A percentile compares a stretch with the other conserved stretches of the same genome.
Evolutionary conservation across 2,329 filamentous ascomycete species (phyloP).

Genomic region (Exophiala sp.): DNA sequence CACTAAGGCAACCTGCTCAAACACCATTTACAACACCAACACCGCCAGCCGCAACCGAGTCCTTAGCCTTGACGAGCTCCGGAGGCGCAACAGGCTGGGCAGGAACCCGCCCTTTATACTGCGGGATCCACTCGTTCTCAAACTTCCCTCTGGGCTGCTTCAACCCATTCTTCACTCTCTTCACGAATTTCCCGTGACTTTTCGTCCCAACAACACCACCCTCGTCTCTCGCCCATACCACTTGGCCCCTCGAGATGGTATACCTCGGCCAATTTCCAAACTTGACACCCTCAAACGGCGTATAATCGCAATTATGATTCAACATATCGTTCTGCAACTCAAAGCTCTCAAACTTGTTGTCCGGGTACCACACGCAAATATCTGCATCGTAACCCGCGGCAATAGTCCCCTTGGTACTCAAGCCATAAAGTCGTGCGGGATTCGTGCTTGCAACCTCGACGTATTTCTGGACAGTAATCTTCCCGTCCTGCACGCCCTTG

Average conservation of each 20-base stretch:
- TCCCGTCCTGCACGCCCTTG: conserved; percentile 20
- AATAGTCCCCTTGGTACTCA: conserved; percentile 39
- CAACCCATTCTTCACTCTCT: too few species aligned
- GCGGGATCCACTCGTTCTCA: too few species aligned
- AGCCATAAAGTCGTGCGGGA: conserved; percentile 43
- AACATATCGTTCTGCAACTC: conserved; percentile 31
- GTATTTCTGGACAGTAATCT: conserved; percentile 28
- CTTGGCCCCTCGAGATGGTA: conserved; percentile 32
- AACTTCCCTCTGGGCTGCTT: too few species aligned
- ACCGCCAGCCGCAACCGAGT: too few species aligned
- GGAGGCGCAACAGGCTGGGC: too few species aligned
- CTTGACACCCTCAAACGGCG: conserved; percentile 33
- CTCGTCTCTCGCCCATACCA: conserved; percentile 21
- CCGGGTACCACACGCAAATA: conserved; percentile 41
- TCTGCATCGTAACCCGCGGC: conserved; percentile 43
- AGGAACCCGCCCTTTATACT: too few species aligned
- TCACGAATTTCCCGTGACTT: too few species aligned
- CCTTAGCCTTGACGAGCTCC: too few species aligned
- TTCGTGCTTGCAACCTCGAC: conserved; percentile 43
- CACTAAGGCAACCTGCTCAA: too few species aligned
- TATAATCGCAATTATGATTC: conserved; percentile 36
- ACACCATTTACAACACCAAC: too few species aligned
- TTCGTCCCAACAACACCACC: too few species aligned
- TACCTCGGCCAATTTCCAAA: conserved; percentile 35
- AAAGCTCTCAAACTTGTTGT: not conserved